Conservation (phyloP, 192 early-diverging fungal species). For the Irineochytrium annulatum region DNA sequence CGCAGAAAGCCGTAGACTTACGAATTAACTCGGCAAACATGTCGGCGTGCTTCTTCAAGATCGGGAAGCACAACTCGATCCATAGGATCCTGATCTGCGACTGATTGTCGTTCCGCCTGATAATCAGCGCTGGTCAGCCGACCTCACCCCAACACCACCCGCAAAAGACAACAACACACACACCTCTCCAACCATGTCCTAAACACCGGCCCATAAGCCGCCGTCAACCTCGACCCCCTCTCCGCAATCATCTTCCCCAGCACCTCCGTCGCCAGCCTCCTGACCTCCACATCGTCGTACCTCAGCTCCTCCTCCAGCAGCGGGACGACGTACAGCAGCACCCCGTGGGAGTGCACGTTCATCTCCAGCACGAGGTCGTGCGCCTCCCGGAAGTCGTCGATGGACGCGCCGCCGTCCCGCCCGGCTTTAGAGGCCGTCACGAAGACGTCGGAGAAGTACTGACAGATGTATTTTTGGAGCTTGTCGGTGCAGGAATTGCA, state of each 20-base stretch:
- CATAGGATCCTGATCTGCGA: conserved; percentile 66
- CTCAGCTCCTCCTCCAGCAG: conserved; percentile 87
- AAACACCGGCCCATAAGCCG: conserved; percentile 76
- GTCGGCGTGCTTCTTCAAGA: conserved; percentile 70
- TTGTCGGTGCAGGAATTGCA: conserved; percentile 69
- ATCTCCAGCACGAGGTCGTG: conserved; percentile 82
- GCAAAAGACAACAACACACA: neutral
- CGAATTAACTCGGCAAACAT: conserved; percentile 67
- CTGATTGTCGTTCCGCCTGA: conserved; percentile 73
- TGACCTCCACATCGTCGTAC: conserved; percentile 71
- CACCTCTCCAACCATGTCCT: conserved; percentile 78
- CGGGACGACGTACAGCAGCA: conserved; percentile 88
- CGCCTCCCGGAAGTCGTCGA: conserved; percentile 48
- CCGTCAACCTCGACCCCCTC: conserved; percentile 61
- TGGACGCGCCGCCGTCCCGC: conserved; percentile 5
- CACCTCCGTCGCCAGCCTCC: conserved; percentile 69
- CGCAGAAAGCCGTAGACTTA: conserved; percentile 37
- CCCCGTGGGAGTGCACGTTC: conserved; percentile 64
- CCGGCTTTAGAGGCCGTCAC: conserved; percentile 45
- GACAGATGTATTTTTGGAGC: conserved; percentile 87
- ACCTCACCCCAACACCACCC: neutral
- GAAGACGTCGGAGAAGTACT: conserved; percentile 86
- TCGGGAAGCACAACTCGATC: conserved; percentile 58
- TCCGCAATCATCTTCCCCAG: conserved; percentile 89
- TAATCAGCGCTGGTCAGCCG: conserved; percentile 69